Conservation (phyloP, 1,284 basidiomycete genomes). For the Cryptococcus deneoformans region DNA sequence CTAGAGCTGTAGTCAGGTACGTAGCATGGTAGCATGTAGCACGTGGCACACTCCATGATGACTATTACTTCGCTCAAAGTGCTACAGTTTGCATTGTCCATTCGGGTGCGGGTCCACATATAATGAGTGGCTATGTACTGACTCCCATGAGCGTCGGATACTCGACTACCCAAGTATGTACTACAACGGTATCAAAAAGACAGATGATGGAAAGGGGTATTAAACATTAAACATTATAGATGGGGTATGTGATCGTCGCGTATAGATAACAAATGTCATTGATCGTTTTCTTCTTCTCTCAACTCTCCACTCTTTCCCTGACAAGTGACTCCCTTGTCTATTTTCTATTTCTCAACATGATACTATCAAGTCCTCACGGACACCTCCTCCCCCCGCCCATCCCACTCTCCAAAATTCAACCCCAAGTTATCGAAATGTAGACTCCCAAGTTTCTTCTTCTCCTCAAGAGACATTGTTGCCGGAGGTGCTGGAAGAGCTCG, state of each 20-base stretch:
- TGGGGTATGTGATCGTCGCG: neutral
- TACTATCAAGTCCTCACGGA: neutral
- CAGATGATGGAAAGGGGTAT: neutral
- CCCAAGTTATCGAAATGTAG: slow-evolving; percentile 26
- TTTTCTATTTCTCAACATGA: neutral
- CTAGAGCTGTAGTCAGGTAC: no score
- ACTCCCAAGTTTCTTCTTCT: slow-evolving; percentile 8
- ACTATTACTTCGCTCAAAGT: no score
- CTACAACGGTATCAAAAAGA: neutral
- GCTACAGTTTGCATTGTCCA: no score
- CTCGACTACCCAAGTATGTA: no score
- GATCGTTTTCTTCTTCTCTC: neutral
- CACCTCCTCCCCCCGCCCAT: neutral
- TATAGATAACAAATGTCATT: neutral
- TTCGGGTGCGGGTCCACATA: no score
- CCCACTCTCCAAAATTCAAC: slow-evolving; percentile 19
- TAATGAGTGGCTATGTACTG: no score
- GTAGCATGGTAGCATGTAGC: no score
- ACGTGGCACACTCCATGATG: no score
- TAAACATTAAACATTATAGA: neutral
- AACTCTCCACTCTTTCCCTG: neutral
- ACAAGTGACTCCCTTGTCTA: neutral
- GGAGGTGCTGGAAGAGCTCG: neutral
- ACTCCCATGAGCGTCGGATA: no score
- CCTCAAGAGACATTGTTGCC: neutral